Evolutionary conservation across 129 eudicot genomes (phyloP).

Genomic region (Heracleum sosnowskyi): DNA sequence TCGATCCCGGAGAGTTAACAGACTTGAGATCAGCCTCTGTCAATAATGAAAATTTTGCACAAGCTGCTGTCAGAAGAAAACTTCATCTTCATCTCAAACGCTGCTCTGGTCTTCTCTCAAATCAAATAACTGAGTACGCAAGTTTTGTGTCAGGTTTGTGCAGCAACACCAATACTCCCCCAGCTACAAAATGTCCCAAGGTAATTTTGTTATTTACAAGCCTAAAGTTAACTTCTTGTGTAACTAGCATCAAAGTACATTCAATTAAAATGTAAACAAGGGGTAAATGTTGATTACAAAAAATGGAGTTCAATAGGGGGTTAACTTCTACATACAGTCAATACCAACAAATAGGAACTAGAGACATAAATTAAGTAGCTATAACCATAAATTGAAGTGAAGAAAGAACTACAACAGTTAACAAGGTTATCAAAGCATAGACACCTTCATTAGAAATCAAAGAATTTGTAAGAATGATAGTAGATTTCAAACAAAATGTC

Average conservation of each 20-base stretch:
- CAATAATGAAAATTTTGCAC: constrained; percentile 81
- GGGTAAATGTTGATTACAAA: not conserved
- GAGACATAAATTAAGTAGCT: too few species aligned
- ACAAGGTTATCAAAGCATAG: too few species aligned
- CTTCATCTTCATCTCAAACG: constrained; percentile 75
- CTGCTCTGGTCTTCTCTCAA: constrained; percentile 42
- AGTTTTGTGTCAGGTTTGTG: constrained; percentile 39
- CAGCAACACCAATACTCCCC: constrained; percentile 32
- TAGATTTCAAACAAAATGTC: too few species aligned
- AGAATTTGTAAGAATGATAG: too few species aligned
- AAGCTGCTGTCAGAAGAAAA: constrained; percentile 65
- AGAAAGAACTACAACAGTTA: too few species aligned
- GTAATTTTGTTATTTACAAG: constrained; percentile 15
- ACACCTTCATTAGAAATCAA: too few species aligned
- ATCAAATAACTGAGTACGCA: constrained; percentile 48
- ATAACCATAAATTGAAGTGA: too few species aligned
- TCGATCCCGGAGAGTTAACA: constrained; percentile 85
- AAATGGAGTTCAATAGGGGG: too few species aligned
- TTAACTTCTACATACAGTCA: too few species aligned
- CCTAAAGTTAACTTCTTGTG: not conserved
- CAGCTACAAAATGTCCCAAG: constrained; percentile 65
- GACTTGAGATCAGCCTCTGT: constrained; percentile 94
- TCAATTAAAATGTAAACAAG: not conserved
- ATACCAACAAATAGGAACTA: too few species aligned
- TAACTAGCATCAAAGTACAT: not conserved